These are phyloP conservation scores for Funneliformis geosporum DNA, from an alignment of 192 early-diverging fungal genomes.

Conservation along the genomic window DNA sequence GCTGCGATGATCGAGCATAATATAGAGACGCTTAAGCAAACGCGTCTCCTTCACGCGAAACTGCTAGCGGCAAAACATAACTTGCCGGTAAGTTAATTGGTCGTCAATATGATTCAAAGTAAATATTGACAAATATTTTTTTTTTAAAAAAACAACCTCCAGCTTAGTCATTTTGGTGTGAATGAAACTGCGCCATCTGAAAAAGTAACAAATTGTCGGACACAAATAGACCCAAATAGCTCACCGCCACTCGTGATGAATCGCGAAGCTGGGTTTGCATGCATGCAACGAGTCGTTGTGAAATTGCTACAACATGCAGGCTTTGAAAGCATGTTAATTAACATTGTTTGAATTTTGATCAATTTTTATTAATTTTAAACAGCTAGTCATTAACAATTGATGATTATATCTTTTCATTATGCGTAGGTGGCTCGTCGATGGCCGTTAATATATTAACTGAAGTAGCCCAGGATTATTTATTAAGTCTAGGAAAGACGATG, in stretches of 20 bases:
- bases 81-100: constrained; percentile 5
- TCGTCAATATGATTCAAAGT: neutral
- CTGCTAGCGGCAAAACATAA: constrained; percentile 26
- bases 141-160: neutral
- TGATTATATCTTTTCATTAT: neutral
- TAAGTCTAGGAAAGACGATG: constrained; percentile 82
- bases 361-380: constrained; percentile 21
- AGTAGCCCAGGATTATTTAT: constrained; percentile 76
- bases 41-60: constrained; percentile 49
- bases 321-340: constrained; percentile 68
- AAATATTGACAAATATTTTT: neutral
- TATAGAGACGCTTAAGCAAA: constrained; percentile 44
- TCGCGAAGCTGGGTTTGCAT: constrained; percentile 52
- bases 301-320: constrained; percentile 84
- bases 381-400: constrained; percentile 36
- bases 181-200: constrained; percentile 26
- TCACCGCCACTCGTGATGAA: constrained; percentile 59
- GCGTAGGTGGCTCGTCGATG: neutral
- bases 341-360: neutral
- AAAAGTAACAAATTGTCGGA: constrained; percentile 14
- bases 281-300: constrained; percentile 61
- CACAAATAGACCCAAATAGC: constrained; percentile 33
- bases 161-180: constrained; percentile 17
- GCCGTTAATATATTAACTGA: constrained; percentile 77
- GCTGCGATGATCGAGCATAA: constrained; percentile 46